Base-by-base conservation (phyloP, 2,329 filamentous ascomycete genomes). In the Xylaria sp. region DNA sequence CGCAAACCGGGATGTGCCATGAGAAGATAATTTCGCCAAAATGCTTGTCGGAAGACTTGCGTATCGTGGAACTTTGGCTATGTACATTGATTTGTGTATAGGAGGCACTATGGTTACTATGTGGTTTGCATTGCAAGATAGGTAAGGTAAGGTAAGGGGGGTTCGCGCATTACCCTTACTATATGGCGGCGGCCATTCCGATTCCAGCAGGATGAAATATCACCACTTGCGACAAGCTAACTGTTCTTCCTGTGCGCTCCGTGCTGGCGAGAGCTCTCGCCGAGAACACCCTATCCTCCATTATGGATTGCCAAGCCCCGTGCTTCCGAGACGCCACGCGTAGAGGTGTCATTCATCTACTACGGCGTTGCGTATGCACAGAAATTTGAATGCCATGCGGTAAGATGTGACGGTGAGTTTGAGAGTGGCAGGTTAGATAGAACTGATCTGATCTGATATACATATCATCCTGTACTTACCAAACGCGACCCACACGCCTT, bases 61-160 rank as follows among this genome's bases (percentile, higher is more conserved):
- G 59, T 45, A 59, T 59, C 63, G 48, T 53, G 48, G 34, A 50
- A 61, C 51, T 30, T 51, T 60, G 62, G 61, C n/a, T 61, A 62
- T 54, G 65, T 55, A 58, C 57, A 51, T 48, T 12, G 42, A 36
- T 24, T 11, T 27, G 24, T 58, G 61, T 39, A 34, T 27, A 34
- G 21, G 21, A 51, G 11, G 21, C 19, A 12, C 8, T 30, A 27
- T 51, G 14, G n/a, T 50, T 64, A 45, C 64, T 34, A 65, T 67
- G 59, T 67, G 57, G 59, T 53, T 61, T 24, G 51, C n/a, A 51
- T 51, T 51, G 48, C n/a, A 7, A 51, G 21, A 14, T 30, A 51
- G n/a, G 48, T 27, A 4, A 27, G 24, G 24, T 27, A 27, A 27
- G 48, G n/a, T n/a, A n/a, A n/a, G n/a, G n/a, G 48, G 48, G 48